Conservation (phyloP, 257 asterid genomes). For the Solanum pennellii region DNA sequence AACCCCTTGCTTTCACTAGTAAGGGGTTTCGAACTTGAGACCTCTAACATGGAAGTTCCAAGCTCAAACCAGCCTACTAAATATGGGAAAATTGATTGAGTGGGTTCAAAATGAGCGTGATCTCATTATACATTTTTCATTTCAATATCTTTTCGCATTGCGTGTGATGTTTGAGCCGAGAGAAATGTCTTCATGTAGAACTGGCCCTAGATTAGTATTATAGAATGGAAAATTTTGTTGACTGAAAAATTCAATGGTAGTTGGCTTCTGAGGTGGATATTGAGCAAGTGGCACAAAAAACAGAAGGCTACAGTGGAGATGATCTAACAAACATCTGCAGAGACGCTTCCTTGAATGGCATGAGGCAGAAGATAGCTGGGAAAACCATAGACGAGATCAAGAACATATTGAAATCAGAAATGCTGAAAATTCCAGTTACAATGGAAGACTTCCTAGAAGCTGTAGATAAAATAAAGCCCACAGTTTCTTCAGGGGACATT, state of each 20-base stretch:
- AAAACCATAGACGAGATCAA: conserved; percentile 67
- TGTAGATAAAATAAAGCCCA: conserved; percentile 71
- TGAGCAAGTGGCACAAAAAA: background rate
- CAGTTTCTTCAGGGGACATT: conserved; percentile 58
- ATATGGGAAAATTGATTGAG: no score
- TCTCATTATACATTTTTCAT: no score
- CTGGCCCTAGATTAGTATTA: no score
- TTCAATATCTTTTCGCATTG: no score
- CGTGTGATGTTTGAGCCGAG: no score
- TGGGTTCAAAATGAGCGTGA: no score
- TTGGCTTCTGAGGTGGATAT: conserved; percentile 39
- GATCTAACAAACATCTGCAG: conserved; percentile 85
- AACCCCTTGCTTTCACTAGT: no score
- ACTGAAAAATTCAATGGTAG: conserved; percentile 15
- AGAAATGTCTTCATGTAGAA: no score
- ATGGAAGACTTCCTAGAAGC: conserved; percentile 86
- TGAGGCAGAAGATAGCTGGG: conserved; percentile 72
- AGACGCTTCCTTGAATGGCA: conserved; percentile 80
- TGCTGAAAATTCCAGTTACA: conserved; percentile 3
- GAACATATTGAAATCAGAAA: conserved; percentile 78
- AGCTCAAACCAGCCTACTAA: no score
- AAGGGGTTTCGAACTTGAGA: no score
- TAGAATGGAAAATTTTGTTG: background rate
- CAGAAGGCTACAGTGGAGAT: background rate
- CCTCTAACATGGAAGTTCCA: no score